Percentiles rank a stretch among this genome's conserved stretches.
Conservation (phyloP, 176 grass and related monocot genomes). For the Cymbopogon citratus region DNA sequence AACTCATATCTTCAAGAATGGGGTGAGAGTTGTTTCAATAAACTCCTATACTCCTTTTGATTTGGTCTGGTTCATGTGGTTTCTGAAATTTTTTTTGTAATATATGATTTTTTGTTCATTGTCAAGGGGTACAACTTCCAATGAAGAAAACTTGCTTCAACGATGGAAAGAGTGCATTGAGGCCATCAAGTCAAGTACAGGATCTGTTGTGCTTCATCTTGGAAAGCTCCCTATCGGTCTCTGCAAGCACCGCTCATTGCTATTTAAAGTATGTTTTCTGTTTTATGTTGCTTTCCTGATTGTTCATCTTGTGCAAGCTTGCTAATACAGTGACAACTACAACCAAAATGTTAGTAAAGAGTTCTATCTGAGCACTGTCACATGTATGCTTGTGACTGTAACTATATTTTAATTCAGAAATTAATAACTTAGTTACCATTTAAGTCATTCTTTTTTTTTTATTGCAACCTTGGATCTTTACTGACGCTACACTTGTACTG, state of each 20-base stretch:
- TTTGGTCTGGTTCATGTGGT: background rate
- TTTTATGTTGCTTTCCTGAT: background rate
- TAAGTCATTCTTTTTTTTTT: background rate
- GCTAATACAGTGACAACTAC: background rate
- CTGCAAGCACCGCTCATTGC: slow-evolving; percentile 87
- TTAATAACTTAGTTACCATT: background rate
- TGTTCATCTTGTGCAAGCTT: slow-evolving; percentile 21
- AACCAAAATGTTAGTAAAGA: background rate
- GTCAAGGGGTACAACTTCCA: slow-evolving; percentile 54
- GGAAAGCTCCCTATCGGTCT: slow-evolving; percentile 82
- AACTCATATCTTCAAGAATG: slow-evolving; percentile 77
- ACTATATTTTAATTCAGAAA: background rate
- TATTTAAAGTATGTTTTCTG: slow-evolving; percentile 63
- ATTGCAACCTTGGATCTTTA: background rate
- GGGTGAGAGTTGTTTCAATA: slow-evolving; percentile 45
- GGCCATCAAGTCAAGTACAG: slow-evolving; percentile 51
- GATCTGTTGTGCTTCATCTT: slow-evolving; percentile 64
- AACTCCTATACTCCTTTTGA: background rate
- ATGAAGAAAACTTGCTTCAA: slow-evolving; percentile 61
- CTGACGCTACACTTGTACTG: background rate
- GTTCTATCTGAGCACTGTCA: background rate
- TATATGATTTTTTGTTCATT: background rate
- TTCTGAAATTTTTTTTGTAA: background rate
- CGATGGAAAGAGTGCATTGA: slow-evolving; percentile 74
- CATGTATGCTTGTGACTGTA: background rate